phyloP scores from a whole-genome alignment of 306 rosid genomes.

The Pyrus communis region DNA sequence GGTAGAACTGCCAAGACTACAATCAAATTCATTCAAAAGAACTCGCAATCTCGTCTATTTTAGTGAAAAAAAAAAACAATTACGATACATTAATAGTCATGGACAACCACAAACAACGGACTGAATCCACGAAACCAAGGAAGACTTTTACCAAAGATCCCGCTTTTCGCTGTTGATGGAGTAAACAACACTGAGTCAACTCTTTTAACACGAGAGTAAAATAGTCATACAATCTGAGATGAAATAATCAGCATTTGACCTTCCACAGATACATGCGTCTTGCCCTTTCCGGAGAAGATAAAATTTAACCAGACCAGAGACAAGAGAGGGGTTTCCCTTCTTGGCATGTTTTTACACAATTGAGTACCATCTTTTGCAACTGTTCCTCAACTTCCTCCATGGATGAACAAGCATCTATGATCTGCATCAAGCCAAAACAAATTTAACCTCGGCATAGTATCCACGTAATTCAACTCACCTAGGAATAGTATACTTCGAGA shows the following conservation, averaged over 20 bases:
- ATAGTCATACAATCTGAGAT: not conserved
- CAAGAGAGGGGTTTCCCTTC: constrained; percentile 57
- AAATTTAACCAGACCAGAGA: constrained; percentile 39
- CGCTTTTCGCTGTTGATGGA: too few species aligned
- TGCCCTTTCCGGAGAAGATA: not conserved
- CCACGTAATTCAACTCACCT: not conserved
- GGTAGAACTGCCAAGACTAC: not conserved
- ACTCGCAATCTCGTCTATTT: not conserved
- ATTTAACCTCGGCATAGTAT: not conserved
- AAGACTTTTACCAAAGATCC: too few species aligned
- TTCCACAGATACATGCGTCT: not conserved
- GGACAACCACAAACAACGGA: not conserved
- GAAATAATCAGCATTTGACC: not conserved
- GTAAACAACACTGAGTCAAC: not conserved
- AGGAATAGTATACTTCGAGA: not conserved
- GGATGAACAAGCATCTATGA: constrained; percentile 62
- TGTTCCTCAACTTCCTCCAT: constrained; percentile 73
- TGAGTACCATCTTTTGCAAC: constrained; percentile 46
- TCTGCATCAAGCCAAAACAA: constrained; percentile 37
- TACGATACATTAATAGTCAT: not conserved
- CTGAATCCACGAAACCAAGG: too few species aligned
- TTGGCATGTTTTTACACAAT: constrained; percentile 43
- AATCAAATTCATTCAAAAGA: not conserved
- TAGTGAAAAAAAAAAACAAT: not conserved
- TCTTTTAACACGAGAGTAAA: not conserved